phyloP scores from a whole-genome alignment of 176 grass and related monocot genomes.

The Carex kokanica region DNA sequence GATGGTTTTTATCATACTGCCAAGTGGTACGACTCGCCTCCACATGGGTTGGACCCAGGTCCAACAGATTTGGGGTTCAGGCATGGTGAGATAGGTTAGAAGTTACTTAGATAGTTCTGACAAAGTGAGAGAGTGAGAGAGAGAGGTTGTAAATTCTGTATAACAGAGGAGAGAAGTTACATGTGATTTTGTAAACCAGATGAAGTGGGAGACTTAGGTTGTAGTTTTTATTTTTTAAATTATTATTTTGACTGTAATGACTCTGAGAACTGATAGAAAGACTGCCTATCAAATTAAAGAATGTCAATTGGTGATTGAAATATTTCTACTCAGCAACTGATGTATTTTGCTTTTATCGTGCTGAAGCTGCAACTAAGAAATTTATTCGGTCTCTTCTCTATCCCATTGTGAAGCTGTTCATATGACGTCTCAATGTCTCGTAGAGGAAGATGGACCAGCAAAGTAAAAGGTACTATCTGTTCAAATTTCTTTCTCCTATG shows the following conservation, averaged over 20 bases:
- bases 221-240: slow-evolving; percentile 12
- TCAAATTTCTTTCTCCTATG: background rate
- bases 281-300: slow-evolving; percentile 10
- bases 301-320: slow-evolving; percentile 16
- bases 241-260: slow-evolving; percentile 23
- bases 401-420: background rate
- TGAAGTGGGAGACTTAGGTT: slow-evolving; percentile 9
- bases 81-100: slow-evolving; percentile 66
- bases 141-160: slow-evolving; percentile 93
- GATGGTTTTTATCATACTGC: slow-evolving; percentile 82
- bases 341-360: background rate
- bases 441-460: background rate
- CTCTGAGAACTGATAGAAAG: slow-evolving; percentile 3
- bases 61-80: slow-evolving; percentile 58
- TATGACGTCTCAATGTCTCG: background rate
- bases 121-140: slow-evolving; percentile 26
- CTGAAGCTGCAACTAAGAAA: background rate
- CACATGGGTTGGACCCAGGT: slow-evolving; percentile 65
- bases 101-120: slow-evolving; percentile 1
- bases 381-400: background rate
- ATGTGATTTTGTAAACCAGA: slow-evolving; percentile 7
- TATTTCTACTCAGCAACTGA: background rate
- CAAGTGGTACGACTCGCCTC: slow-evolving; percentile 96
- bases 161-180: slow-evolving; percentile 50
- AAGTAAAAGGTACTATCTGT: background rate